Evolutionary conservation across 2,329 filamentous ascomycete species (phyloP), one percentile per base, ranked within the genome.

Genomic region (Arthrobotrys iridis): DNA sequence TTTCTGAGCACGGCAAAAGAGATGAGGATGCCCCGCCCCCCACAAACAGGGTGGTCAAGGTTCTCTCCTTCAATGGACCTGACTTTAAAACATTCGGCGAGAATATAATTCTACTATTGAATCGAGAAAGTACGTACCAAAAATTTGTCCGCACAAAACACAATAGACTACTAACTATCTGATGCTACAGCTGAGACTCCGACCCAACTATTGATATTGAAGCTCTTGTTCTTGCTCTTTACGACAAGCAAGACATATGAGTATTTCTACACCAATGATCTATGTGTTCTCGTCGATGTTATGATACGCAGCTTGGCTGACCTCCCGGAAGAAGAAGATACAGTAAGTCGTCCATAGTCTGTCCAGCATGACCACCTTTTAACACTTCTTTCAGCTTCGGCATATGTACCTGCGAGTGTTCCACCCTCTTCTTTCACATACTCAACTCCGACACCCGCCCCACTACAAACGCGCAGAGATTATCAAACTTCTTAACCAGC

Each of bases 211-310:
- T 87, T 99, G n/a, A 98, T 98, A 73, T 86, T 99, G 43, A 99
- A 99, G 83, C 88, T 97, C 3, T 85, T 99, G 26, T 99, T 98
- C 82, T 88, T 99, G 35, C 87, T 99, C 7, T 99, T 99, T 83
- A 97, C 93, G 3, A 98, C 93, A 7, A 89, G 89, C 67, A 88
- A 91, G 13, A 99, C 95, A 0, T 93, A 95, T 82, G 95, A 99
- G 83, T 99, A 98, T 83, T 99, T 99, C 81, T 99, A 98, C 82
- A 97, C 93, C 26, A 99, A 99, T 81, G 95, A 99, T 80, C 86
- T 99, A 28, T 91, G 93, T 71, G 95, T 99, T 3, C 87, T 99
- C 13, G 86, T 98, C 50, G 95, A 99, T 80, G 95, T 99, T 77
- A 93, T 99, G 71, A 92, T 99, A 75, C 91, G 95, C 45, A 99